phyloP scores from a whole-genome alignment of 495 filamentous ascomycete species.

The Rhypophila decipiens region DNA sequence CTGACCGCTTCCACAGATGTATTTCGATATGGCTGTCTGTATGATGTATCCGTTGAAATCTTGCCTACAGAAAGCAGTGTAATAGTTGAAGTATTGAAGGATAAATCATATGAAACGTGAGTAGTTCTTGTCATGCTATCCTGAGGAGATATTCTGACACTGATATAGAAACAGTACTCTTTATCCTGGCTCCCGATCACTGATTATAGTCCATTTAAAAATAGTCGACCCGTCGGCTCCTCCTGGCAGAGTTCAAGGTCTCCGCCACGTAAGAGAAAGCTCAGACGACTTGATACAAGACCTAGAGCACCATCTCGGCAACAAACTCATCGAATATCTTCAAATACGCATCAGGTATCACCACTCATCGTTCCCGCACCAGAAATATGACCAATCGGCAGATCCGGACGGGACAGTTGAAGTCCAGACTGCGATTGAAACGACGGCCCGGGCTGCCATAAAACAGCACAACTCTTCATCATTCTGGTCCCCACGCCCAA shows the following conservation, averaged over 20 bases:
- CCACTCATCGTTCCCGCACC: constrained; percentile 42
- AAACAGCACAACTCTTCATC: constrained; percentile 31
- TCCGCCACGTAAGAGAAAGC: constrained; percentile 19
- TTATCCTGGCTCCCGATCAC: constrained; percentile 28
- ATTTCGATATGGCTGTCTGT: constrained; percentile 34
- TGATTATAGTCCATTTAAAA: constrained; percentile 37
- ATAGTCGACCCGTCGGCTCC: too few relatives aligned
- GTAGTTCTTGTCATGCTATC: constrained; percentile 3
- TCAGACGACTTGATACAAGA: constrained; percentile 46
- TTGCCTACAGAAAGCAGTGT: constrained; percentile 22
- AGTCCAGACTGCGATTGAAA: constrained; percentile 36
- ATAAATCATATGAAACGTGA: constrained; percentile 19
- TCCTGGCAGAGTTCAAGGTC: constrained; percentile 1
- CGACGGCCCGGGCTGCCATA: constrained; percentile 35
- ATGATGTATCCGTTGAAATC: constrained; percentile 33
- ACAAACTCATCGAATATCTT: constrained; percentile 32
- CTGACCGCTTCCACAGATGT: constrained; percentile 9
- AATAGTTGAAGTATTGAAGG: constrained; percentile 32
- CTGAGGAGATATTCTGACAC: background rate
- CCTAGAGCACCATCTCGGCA: constrained; percentile 43
- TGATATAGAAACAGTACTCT: constrained; percentile 20
- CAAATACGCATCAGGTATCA: constrained; percentile 40
- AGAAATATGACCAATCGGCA: background rate
- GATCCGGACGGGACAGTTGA: constrained; percentile 11
- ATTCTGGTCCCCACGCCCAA: constrained; percentile 31